A percentile compares a stretch with the other conserved stretches of the same genome.
phyloP scores from a whole-genome alignment of 768 basidiomycete genomes.

The Coprinellus micaceus region DNA sequence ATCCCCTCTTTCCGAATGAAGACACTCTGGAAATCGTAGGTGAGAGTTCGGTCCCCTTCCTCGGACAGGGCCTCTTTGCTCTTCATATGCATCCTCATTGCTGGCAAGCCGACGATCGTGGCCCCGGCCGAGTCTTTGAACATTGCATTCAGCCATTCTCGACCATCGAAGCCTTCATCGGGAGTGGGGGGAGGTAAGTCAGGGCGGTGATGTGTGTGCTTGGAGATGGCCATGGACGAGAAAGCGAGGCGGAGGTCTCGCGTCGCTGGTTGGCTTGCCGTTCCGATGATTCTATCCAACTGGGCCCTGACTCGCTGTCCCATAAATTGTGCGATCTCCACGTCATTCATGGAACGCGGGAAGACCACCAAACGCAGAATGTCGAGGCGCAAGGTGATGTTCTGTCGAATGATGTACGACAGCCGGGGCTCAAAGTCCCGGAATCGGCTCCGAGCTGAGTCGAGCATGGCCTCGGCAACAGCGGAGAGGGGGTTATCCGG shows the following conservation, averaged over 20 bases:
- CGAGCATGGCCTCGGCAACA: slow-evolving; percentile 82
- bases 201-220: slow-evolving; percentile 58
- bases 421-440: slow-evolving; percentile 61
- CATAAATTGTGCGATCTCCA: slow-evolving; percentile 73
- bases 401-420: slow-evolving; percentile 63
- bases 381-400: slow-evolving; percentile 68
- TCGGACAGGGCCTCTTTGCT: slow-evolving; percentile 53
- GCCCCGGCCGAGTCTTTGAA: slow-evolving; percentile 63
- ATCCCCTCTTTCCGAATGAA: slow-evolving; percentile 54
- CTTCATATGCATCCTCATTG: slow-evolving; percentile 79
- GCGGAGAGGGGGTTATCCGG: slow-evolving; percentile 79
- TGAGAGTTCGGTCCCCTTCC: slow-evolving; percentile 38
- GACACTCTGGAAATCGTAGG: slow-evolving; percentile 70
- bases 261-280: slow-evolving; percentile 45
- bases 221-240: slow-evolving; percentile 72
- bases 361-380: slow-evolving; percentile 69
- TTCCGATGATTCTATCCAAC: slow-evolving; percentile 58
- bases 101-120: slow-evolving; percentile 75
- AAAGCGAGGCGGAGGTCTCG: slow-evolving; percentile 72
- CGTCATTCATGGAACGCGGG: slow-evolving; percentile 74
- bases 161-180: slow-evolving; percentile 32
- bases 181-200: slow-evolving; percentile 29
- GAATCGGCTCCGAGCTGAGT: slow-evolving; percentile 67
- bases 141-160: slow-evolving; percentile 58
- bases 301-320: slow-evolving; percentile 67